phyloP scores from a whole-genome alignment of 2,329 filamentous ascomycete genomes.

The Botryotinia convoluta region DNA sequence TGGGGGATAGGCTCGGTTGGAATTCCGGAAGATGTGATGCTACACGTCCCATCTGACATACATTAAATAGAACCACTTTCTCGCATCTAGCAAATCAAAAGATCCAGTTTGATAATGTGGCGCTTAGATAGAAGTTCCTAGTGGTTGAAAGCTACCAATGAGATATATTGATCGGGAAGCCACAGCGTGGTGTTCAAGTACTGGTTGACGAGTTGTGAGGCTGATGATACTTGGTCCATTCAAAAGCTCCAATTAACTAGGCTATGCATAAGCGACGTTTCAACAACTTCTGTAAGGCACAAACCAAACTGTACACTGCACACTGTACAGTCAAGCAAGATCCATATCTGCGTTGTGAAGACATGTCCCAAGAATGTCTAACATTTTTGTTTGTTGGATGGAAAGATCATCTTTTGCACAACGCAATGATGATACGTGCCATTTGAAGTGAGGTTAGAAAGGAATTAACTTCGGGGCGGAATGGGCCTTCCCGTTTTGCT shows the following conservation, averaged over 20 bases:
- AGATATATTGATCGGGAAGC: neutral
- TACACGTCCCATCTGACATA: neutral
- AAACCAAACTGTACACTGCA: neutral
- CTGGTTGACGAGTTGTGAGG: neutral
- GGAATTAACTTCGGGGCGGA: neutral
- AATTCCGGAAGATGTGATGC: neutral
- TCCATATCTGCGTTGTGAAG: conserved; percentile 10
- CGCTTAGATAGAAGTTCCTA: neutral
- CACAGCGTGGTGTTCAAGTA: conserved; percentile 13
- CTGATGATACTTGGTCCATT: conserved; percentile 15
- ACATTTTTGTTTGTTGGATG: neutral
- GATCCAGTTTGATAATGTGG: neutral
- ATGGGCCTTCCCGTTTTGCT: neutral
- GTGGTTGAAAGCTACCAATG: neutral
- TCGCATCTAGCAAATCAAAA: neutral
- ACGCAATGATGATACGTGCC: conserved; percentile 13
- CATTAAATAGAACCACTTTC: neutral
- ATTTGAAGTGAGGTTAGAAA: neutral
- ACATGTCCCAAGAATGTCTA: neutral
- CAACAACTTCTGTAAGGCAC: neutral
- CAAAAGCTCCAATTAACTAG: neutral
- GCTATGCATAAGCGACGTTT: conserved; percentile 14
- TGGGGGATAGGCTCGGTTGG: neutral
- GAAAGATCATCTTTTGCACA: conserved; percentile 2
- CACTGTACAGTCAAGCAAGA: neutral